Base-by-base conservation (phyloP, 2,329 filamentous ascomycete genomes). In the Aureobasidium sp. region DNA sequence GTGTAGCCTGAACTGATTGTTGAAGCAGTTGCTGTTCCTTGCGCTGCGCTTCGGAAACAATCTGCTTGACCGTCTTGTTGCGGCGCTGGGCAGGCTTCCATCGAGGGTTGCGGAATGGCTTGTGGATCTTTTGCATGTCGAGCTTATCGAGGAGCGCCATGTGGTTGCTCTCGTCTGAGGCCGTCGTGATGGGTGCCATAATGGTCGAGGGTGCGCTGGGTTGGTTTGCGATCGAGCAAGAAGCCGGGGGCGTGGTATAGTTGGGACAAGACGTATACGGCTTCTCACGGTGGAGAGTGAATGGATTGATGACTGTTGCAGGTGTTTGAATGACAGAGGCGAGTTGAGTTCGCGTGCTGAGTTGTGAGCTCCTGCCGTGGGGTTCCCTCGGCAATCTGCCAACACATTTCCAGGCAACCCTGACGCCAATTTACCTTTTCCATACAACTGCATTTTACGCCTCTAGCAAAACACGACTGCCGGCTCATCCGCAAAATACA, bases 61-160 rank as follows among this genome's bases (percentile, higher is more conserved):
- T 94, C 69, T 96, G 90, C 76, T 97, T 97, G 76, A 97, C 87
- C 75, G 96, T 97, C 81, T 99, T 99, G 84, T 99, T 99, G 75
- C 94, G 90, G 57, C 94, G 91, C 75, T 92, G 88, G 67, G 93
- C 91, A 16, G 94, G 91, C 71, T 90, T 91, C 94, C 94, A 99
- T 73, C 85, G 79, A 3, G 88, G 81, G 72, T 91, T 96, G 74
- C 93, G 92, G 81, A 97, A 99, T 70, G 86, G 88, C 77, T 95
- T 96, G 69, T 86, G 86, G 71, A 90, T 85, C 63, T 86, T 84
- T 74, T 94, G 88, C 70, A 97, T 91, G 79, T 99, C 94, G 71
- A 97, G 89, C 73, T 89, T 80, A 76, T 97, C 91, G 68, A 99
- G 86, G 64, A 97, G 87, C 67, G 85, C 83, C 73, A 90, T 89